These are phyloP conservation scores for Alternaria incomplexa DNA, from an alignment of 2,329 filamentous ascomycete genomes.

Conservation along the genomic window DNA sequence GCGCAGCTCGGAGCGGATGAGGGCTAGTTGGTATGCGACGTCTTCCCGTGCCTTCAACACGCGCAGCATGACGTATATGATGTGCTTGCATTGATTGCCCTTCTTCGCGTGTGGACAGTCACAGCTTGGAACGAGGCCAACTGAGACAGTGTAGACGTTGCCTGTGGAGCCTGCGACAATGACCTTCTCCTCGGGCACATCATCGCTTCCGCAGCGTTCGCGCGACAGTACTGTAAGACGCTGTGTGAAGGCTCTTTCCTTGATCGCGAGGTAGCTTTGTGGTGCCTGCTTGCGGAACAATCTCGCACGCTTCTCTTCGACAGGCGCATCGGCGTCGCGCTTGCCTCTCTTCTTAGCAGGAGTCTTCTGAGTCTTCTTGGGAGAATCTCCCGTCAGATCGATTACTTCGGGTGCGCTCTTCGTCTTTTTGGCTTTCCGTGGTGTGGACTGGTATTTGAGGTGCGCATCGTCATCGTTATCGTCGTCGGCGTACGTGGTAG, in stretches of 20 bases:
- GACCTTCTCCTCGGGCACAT: constrained; percentile 59
- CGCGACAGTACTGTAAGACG: constrained; percentile 65
- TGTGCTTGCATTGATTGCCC: constrained; percentile 69
- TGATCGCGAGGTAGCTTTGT: constrained; percentile 53
- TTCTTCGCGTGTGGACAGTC: constrained; percentile 62
- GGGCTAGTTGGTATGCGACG: constrained; percentile 65
- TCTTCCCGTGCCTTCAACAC: constrained; percentile 63
- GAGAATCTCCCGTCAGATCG: constrained; percentile 15
- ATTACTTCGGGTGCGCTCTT: constrained; percentile 7
- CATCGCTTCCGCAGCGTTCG: constrained; percentile 51
- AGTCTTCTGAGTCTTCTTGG: constrained; percentile 21
- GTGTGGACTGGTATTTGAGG: constrained; percentile 1
- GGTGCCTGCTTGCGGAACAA: constrained; percentile 51
- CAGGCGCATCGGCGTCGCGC: constrained; percentile 14
- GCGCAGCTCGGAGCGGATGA: constrained; percentile 63
- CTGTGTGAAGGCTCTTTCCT: constrained; percentile 58
- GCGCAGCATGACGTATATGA: constrained; percentile 65
- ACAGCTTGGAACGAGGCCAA: constrained; percentile 60
- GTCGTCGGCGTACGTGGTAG: constrained; percentile 12
- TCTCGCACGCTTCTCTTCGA: constrained; percentile 41
- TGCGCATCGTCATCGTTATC: constrained; percentile 13
- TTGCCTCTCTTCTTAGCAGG: constrained; percentile 25
- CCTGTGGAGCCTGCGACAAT: constrained; percentile 66
- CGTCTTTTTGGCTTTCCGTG: constrained; percentile 11
- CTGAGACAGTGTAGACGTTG: constrained; percentile 65